Percentiles rank a stretch among this genome's conserved stretches.
Conservation (phyloP, 768 basidiomycete species). For the Podaxis sp. region DNA sequence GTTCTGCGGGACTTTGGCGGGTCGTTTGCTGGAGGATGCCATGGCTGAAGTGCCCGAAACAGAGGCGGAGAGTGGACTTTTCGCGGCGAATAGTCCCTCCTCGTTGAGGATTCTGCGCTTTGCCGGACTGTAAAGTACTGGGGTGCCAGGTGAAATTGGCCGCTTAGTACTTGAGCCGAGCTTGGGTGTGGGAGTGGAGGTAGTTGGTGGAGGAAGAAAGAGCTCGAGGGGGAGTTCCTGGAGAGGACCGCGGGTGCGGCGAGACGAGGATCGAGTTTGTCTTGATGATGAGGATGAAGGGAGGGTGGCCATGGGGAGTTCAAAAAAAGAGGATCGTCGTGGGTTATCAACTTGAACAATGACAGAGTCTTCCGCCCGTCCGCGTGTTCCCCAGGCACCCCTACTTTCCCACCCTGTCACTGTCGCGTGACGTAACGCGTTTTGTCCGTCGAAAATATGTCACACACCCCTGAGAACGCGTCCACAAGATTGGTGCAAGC, state of each 20-base stretch:
- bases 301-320: conserved; percentile 14
- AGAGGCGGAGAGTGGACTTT: conserved; percentile 28
- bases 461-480: conserved; percentile 10
- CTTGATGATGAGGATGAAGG: conserved; percentile 4
- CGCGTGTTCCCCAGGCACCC: conserved; percentile 20
- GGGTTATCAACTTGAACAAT: conserved; percentile 23
- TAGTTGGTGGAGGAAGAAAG: conserved; percentile 42
- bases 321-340: conserved; percentile 18
- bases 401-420: conserved; percentile 27
- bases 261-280: background rate
- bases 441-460: conserved; percentile 16
- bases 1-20: background rate
- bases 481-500: background rate
- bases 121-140: conserved; percentile 54
- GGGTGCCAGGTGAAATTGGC: conserved; percentile 55
- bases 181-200: conserved; percentile 26
- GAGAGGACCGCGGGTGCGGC: conserved; percentile 44
- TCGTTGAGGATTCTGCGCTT: conserved; percentile 67
- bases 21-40: conserved; percentile 7
- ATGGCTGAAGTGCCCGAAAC: conserved; percentile 10
- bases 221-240: conserved; percentile 59
- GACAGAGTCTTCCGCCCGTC: conserved; percentile 13
- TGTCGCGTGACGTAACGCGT: conserved; percentile 37
- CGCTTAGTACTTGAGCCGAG: conserved; percentile 51
- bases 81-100: conserved; percentile 47